These are phyloP conservation scores for Alloteropsis angusta DNA, from an alignment of 202 grass and related monocot genomes.

Conservation along the genomic window DNA sequence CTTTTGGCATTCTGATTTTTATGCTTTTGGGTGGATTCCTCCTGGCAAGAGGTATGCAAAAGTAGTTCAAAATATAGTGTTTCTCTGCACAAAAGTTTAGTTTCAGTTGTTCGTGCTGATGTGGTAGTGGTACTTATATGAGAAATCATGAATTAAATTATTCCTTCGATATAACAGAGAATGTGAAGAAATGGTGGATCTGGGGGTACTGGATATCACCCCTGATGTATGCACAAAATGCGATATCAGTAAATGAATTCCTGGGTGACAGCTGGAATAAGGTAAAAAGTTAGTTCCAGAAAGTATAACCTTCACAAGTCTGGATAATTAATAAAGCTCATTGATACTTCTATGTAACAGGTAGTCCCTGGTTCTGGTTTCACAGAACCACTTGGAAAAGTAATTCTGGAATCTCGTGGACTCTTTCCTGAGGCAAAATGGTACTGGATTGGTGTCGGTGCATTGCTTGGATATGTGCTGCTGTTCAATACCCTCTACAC, in stretches of 20 bases:
- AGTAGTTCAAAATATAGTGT: constrained; percentile 6
- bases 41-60: constrained; percentile 60
- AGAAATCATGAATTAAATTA: background rate
- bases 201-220: constrained; percentile 66
- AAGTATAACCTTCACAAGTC: background rate
- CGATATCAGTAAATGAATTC: constrained; percentile 69
- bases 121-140: background rate
- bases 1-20: constrained; percentile 53
- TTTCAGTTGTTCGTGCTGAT: background rate
- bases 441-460: constrained; percentile 85
- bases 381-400: constrained; percentile 39
- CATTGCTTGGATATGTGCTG: constrained; percentile 58
- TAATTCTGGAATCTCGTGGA: constrained; percentile 52
- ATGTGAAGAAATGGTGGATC: constrained; percentile 74
- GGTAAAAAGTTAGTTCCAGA: constrained; percentile 22
- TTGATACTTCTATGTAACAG: constrained; percentile 26
- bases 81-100: background rate
- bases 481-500: constrained; percentile 81
- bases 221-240: constrained; percentile 80
- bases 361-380: background rate
- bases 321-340: constrained; percentile 14
- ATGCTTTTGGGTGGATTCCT: constrained; percentile 70
- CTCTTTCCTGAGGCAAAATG: constrained; percentile 73
- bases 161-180: constrained; percentile 37
- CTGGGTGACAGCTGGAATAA: constrained; percentile 56